Evolutionary conservation across 1,284 basidiomycete genomes (phyloP).

Genomic region (Sphaerobolus stellatus): DNA sequence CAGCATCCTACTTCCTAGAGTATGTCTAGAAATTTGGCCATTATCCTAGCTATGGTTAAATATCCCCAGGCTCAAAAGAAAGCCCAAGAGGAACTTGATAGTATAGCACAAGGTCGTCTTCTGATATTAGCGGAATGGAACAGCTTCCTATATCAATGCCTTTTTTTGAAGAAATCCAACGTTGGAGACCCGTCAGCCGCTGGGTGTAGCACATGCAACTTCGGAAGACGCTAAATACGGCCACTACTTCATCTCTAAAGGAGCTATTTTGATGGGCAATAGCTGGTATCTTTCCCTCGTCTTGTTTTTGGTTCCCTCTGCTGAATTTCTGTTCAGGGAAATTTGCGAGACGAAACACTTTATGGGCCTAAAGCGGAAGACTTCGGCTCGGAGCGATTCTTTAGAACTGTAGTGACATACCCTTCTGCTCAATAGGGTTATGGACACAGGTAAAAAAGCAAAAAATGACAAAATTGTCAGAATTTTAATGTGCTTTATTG

Average conservation of each 20-base stretch:
- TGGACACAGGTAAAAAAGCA: slow-evolving; percentile 7
- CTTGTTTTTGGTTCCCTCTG: slow-evolving; percentile 11
- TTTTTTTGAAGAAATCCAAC: slow-evolving; percentile 26
- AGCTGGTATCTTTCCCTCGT: slow-evolving; percentile 20
- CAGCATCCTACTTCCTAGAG: too few relatives aligned
- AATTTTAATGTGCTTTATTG: too few relatives aligned
- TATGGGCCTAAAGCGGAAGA: not conserved
- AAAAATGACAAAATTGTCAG: too few relatives aligned
- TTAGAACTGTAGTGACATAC: not conserved
- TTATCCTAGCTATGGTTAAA: too few relatives aligned
- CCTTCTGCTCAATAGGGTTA: slow-evolving; percentile 1
- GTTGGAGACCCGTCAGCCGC: slow-evolving; percentile 31
- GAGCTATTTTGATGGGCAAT: slow-evolving; percentile 33
- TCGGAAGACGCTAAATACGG: slow-evolving; percentile 32
- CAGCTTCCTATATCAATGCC: slow-evolving; percentile 30
- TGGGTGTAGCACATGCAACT: slow-evolving; percentile 15
- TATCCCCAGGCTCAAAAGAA: slow-evolving; percentile 25
- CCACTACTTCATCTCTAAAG: slow-evolving; percentile 37
- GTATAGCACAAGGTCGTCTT: too few relatives aligned
- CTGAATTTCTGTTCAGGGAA: too few relatives aligned
- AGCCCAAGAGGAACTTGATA: too few relatives aligned
- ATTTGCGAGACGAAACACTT: slow-evolving; percentile 39
- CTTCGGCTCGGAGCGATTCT: not conserved
- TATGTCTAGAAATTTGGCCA: not conserved
- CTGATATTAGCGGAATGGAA: too few relatives aligned